A percentile compares a stretch with the other conserved stretches of the same genome.
Evolutionary conservation across 352 stramenopile genomes (phyloP).

Genomic region (Globisporangium emineosum): DNA sequence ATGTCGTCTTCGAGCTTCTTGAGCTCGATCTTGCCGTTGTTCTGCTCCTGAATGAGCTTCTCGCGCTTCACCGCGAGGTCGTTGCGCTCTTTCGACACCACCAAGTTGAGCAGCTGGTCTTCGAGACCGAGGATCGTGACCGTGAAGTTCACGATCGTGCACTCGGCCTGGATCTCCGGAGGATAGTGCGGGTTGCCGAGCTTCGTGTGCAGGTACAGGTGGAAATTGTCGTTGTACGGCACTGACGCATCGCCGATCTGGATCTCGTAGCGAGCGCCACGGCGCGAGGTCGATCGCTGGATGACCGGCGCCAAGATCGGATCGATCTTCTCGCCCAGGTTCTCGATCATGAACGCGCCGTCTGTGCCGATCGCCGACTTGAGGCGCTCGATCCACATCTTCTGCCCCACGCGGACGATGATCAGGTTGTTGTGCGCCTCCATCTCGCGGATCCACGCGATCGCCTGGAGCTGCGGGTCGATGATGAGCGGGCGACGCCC

Average conservation of each 20-base stretch:
- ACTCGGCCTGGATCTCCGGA: conserved; percentile 94
- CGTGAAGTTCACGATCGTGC: conserved; percentile 95
- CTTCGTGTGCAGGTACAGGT: conserved; percentile 94
- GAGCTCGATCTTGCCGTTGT: conserved; percentile 95
- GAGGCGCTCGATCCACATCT: conserved; percentile 93
- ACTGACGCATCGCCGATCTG: conserved; percentile 94
- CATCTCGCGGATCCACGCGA: conserved; percentile 93
- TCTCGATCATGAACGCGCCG: conserved; percentile 93
- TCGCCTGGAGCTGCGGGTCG: conserved; percentile 92
- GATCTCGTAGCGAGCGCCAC: conserved; percentile 91
- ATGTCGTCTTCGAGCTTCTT: conserved; percentile 96
- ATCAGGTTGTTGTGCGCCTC: conserved; percentile 90
- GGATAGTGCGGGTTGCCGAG: conserved; percentile 93
- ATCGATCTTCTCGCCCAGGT: conserved; percentile 93
- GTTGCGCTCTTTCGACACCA: conserved; percentile 91
- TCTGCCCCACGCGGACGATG: conserved; percentile 93
- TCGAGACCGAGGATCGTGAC: conserved; percentile 91
- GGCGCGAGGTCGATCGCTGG: conserved; percentile 92
- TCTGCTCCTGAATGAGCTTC: conserved; percentile 93
- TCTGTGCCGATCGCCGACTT: conserved; percentile 93
- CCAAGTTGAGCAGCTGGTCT: conserved; percentile 91
- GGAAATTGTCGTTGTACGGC: conserved; percentile 93
- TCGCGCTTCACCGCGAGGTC: conserved; percentile 84
- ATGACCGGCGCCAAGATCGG: conserved; percentile 93
- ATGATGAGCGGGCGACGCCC: conserved; percentile 91